phyloP scores from a whole-genome alignment of 2,329 filamentous ascomycete genomes.

The Nigrospora oryzae region DNA sequence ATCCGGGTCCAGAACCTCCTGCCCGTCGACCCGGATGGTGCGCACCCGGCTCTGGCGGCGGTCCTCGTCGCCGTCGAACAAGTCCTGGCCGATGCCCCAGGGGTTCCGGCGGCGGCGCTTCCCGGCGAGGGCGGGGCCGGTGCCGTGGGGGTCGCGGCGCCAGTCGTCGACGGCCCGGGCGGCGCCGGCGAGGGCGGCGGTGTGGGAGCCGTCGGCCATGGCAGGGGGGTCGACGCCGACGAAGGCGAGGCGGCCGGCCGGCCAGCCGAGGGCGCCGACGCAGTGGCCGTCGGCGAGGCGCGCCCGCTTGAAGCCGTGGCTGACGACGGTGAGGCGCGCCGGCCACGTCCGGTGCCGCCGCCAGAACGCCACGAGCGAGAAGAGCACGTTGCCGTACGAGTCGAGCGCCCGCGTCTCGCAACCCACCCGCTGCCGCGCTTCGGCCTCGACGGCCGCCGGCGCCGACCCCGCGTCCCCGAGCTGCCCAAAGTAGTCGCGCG shows the following conservation, averaged over 20 bases:
- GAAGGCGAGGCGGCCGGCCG: constrained; percentile 35
- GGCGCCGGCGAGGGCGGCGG: constrained; percentile 27
- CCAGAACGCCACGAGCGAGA: constrained; percentile 55
- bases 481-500: constrained; percentile 37
- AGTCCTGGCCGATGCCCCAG: constrained; percentile 33
- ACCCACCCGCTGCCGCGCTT: constrained; percentile 30
- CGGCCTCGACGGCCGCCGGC: neutral
- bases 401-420: constrained; percentile 70
- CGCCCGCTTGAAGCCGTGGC: constrained; percentile 59
- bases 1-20: constrained; percentile 31
- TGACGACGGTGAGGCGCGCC: constrained; percentile 50
- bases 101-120: constrained; percentile 43
- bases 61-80: constrained; percentile 31
- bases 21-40: constrained; percentile 20
- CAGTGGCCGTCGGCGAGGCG: constrained; percentile 59
- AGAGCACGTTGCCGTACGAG: constrained; percentile 77
- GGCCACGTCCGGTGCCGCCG: constrained; percentile 48
- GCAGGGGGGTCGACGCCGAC: constrained; percentile 58
- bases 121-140: constrained; percentile 30
- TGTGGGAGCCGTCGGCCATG: constrained; percentile 25
- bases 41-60: constrained; percentile 26
- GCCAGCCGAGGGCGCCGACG: constrained; percentile 45
- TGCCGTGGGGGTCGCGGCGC: constrained; percentile 43
- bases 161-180: constrained; percentile 36
- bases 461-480: constrained; percentile 7